phyloP scores from a whole-genome alignment of 2,329 filamentous ascomycete genomes.

The Penicillium sp. region DNA sequence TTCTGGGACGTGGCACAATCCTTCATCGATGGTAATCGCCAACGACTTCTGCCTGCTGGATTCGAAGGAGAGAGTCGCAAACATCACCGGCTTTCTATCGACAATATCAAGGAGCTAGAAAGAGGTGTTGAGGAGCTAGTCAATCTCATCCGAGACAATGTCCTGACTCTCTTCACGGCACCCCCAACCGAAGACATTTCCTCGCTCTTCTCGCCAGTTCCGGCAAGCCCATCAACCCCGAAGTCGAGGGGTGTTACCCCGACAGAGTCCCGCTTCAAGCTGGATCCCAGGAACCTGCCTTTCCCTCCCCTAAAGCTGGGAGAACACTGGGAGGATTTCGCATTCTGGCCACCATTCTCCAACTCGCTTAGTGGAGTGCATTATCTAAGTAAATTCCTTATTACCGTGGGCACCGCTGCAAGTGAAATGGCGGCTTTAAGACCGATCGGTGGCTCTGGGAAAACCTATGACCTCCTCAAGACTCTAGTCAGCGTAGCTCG shows the following conservation, averaged over 20 bases:
- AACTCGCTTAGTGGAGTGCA: conserved; percentile 91
- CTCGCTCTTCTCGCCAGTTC: conserved; percentile 75
- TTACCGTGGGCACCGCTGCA: conserved; percentile 79
- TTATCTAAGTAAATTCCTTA: conserved; percentile 79
- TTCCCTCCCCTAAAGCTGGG: conserved; percentile 74
- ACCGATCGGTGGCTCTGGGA: conserved; percentile 58
- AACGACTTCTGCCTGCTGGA: conserved; percentile 73
- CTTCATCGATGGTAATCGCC: conserved; percentile 83
- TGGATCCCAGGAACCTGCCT: conserved; percentile 75
- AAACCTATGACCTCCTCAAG: conserved; percentile 69
- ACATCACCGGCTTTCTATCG: conserved; percentile 75
- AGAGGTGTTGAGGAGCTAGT: conserved; percentile 80
- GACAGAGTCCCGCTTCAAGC: conserved; percentile 70
- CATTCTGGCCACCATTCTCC: conserved; percentile 92
- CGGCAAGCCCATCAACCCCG: conserved; percentile 66
- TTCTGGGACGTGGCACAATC: conserved; percentile 92
- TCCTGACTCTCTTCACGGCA: conserved; percentile 80
- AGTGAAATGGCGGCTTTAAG: conserved; percentile 78
- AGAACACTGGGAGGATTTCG: conserved; percentile 87
- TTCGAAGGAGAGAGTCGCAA: conserved; percentile 77
- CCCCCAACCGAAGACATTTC: conserved; percentile 90
- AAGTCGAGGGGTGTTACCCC: conserved; percentile 53
- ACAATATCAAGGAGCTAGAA: conserved; percentile 69
- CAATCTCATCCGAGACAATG: conserved; percentile 73
- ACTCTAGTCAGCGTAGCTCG: conserved; percentile 72